phyloP scores from a whole-genome alignment of 2,329 filamentous ascomycete species.

The Epichloe coenophiala region DNA sequence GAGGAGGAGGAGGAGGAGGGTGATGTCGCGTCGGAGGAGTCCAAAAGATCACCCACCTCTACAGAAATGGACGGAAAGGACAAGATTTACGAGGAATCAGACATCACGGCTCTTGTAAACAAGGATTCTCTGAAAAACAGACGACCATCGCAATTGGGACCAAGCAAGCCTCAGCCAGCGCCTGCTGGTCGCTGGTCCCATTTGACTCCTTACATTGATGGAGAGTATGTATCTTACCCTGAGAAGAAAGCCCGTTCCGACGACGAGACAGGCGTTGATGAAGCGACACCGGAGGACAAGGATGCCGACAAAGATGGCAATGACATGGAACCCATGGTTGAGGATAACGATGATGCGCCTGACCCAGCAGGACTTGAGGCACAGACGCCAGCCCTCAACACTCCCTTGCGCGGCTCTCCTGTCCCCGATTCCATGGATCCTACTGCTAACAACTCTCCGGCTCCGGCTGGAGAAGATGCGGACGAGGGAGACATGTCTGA shows the following conservation, averaged over 20 bases:
- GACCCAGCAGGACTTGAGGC: constrained; percentile 18
- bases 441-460: constrained; percentile 24
- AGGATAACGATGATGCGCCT: constrained; percentile 19
- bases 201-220: constrained; percentile 27
- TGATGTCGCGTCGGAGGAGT: background rate
- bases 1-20: background rate
- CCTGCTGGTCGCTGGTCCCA: constrained; percentile 23
- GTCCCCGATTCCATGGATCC: constrained; percentile 25
- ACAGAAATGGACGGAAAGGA: background rate
- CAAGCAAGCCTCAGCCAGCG: constrained; percentile 15
- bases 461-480: constrained; percentile 21
- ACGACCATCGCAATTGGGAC: constrained; percentile 2
- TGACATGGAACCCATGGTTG: constrained; percentile 19
- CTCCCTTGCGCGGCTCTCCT: constrained; percentile 25
- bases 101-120: background rate
- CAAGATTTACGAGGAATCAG: background rate
- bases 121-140: background rate
- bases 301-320: constrained; percentile 12
- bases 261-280: constrained; percentile 18
- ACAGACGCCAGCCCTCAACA: constrained; percentile 24
- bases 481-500: constrained; percentile 24
- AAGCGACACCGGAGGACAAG: constrained; percentile 19
- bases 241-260: constrained; percentile 21
- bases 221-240: constrained; percentile 25
- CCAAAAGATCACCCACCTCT: background rate